Evolutionary conservation across 2,329 filamentous ascomycete species (phyloP).

Genomic region (Fusarium succisae): DNA sequence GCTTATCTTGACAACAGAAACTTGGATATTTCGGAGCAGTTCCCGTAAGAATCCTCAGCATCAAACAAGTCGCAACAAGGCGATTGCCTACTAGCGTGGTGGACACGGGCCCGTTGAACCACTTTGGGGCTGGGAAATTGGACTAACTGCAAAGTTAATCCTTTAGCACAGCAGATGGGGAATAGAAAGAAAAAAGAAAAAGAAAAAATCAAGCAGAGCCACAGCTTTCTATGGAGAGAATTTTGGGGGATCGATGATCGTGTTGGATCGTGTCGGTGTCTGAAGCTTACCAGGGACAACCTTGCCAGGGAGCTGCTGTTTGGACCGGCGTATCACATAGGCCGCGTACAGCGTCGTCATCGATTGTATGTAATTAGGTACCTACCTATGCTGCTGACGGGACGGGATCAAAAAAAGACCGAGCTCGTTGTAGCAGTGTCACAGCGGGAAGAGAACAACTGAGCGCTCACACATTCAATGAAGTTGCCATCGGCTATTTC

Average conservation of each 20-base stretch:
- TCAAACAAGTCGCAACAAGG: not conserved
- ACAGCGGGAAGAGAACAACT: not conserved
- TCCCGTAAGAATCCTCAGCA: not conserved
- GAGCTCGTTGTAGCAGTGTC: not conserved
- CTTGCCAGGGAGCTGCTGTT: conserved; percentile 9
- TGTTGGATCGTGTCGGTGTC: conserved; percentile 12
- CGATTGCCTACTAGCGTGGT: conserved; percentile 6
- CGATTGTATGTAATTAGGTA: not conserved
- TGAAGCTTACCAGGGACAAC: conserved; percentile 15
- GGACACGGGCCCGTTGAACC: conserved; percentile 1
- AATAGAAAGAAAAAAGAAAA: conserved; percentile 12
- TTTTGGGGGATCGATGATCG: conserved; percentile 25
- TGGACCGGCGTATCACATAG: conserved; percentile 10
- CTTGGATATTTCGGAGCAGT: not conserved
- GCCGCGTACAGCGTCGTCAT: conserved; percentile 36
- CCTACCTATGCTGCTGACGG: conserved; percentile 8
- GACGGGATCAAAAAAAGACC: not conserved
- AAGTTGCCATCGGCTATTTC: not conserved
- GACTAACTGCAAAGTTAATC: conserved; percentile 14
- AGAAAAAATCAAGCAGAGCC: not conserved
- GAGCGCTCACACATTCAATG: not conserved
- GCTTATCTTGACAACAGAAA: conserved; percentile 23
- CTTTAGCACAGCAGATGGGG: not conserved
- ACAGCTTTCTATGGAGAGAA: not conserved
- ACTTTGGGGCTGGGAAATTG: conserved; percentile 15